These are phyloP conservation scores for Ceratocystis eucalypticola DNA, from an alignment of 2,329 filamentous ascomycete species.

Conservation along the genomic window DNA sequence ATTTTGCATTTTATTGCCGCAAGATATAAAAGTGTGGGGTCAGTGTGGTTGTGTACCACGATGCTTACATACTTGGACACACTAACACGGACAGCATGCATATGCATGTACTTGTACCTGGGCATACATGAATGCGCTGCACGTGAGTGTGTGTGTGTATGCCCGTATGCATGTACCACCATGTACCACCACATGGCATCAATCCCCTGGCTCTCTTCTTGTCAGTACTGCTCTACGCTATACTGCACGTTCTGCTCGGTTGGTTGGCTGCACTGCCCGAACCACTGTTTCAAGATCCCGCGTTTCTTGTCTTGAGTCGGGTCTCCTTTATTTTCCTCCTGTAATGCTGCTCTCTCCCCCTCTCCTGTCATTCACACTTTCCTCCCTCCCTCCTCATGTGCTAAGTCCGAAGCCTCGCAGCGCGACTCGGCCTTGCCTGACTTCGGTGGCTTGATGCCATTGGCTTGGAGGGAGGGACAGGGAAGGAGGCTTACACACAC, in stretches of 20 bases:
- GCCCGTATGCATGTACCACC: background rate
- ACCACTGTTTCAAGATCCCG: background rate
- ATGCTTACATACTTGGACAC: background rate
- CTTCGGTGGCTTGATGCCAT: too few relatives aligned
- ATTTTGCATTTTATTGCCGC: background rate
- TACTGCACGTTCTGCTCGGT: background rate
- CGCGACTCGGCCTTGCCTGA: too few relatives aligned
- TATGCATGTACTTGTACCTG: background rate
- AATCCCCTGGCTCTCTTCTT: too few relatives aligned
- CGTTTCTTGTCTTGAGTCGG: background rate
- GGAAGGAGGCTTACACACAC: background rate
- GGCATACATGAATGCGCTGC: background rate
- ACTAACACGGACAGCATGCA: background rate
- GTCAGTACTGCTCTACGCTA: background rate
- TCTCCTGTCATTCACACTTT: background rate
- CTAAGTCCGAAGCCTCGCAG: background rate
- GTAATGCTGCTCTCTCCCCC: background rate
- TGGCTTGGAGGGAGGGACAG: too few relatives aligned
- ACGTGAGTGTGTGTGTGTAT: background rate
- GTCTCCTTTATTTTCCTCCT: background rate
- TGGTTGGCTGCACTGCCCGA: background rate
- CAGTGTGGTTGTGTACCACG: background rate
- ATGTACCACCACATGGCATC: background rate
- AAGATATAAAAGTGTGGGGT: background rate
- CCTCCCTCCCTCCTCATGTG: background rate